Base-by-base conservation (phyloP, 169 alveolate species). In the Hammondia hammondi region DNA sequence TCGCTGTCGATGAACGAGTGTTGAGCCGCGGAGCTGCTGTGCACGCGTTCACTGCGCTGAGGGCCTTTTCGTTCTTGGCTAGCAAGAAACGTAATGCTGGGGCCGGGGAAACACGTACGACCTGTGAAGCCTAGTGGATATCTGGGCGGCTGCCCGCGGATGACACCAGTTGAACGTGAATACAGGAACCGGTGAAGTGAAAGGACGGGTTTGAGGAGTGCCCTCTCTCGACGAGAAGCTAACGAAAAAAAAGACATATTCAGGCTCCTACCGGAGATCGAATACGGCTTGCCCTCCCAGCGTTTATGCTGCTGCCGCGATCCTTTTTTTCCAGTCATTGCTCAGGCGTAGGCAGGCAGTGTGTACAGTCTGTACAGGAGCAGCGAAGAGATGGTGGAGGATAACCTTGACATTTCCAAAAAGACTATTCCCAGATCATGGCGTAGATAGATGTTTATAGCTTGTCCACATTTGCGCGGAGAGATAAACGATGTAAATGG, bases 1-100 rank as follows among this genome's bases (percentile, higher is more conserved):
- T 94, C 88, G 96, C 96, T n/a, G 72, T 81, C 35, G 96, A 94
- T 71, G 96, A 94, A 70, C 93, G 81, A 32, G 96, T 71, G 17
- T 45, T 94, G 90, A 85, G 46, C 21, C 48, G 45, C 67, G 96
- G 94, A 7, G 94, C 96, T 35, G 96, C 93, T 32, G 87, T 81
- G 35, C 85, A 93, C 48, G 96, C 94, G 56, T 87, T 71, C 32
- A 52, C 88, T n/a, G 96, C 92, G 2, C 61, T 88, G n/a, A 72
- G 52, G 35, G 94, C 96, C 14, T n/a, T 93, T 57, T 37, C 35
- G 81, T 81, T 84, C 72, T 35, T 92, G 92, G 35, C 85, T 12
- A 35, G 43, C 52, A 21, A 37, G 88, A 81, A 81, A 43, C 56
- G 24, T 57, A 19, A 81, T 32, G 71, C 29, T 21, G 71, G 71